Evolutionary conservation across 225 moss, liverwort and hornwort genomes (phyloP), one percentile per base, ranked within the genome.

Genomic region (Neckera pumila): DNA sequence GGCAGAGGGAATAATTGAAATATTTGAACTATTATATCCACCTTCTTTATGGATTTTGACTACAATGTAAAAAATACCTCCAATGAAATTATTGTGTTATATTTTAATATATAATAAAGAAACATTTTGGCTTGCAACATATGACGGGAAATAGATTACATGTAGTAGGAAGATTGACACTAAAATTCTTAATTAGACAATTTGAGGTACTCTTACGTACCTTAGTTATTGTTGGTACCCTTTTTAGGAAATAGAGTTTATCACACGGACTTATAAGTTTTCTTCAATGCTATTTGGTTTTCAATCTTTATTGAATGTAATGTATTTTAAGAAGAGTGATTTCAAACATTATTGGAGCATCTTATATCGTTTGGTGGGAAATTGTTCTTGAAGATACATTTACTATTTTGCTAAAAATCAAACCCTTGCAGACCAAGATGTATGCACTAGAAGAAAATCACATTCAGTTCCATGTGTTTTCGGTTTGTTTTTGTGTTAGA

Each of bases 191-290:
- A n/a, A n/a, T n/a, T n/a, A n/a, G n/a, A n/a, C n/a, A n/a, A n/a
- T n/a, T n/a, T n/a, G n/a, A n/a, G n/a, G n/a, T n/a, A n/a, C n/a
- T n/a, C n/a, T n/a, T n/a, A n/a, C n/a, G n/a, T n/a, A 31, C 7
- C 3, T 19, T 20, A 20, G 2, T 12, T 49, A 49, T 1, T 1
- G 0, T 31, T 31, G 4, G 7, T 49, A 49, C 20, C 4, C 33
- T 2, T 1, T 33, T 31, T 75, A 0, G 1, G 0, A 75, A 49
- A 49, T 75, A 49, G 7, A 33, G 0, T 49, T 33, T 19, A 31
- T 31, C 1, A 75, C 1, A 31, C 0, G 12, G 0, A 33, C 0
- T 33, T 28, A 7, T 49, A 12, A 12, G 4, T 49, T 33, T 31
- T 30, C 4, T 31, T 75, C 7, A 31, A 31, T 75, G 20, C 75